Evolutionary conservation across 2,329 filamentous ascomycete genomes (phyloP).

Genomic region (Xylariaceae sp.): DNA sequence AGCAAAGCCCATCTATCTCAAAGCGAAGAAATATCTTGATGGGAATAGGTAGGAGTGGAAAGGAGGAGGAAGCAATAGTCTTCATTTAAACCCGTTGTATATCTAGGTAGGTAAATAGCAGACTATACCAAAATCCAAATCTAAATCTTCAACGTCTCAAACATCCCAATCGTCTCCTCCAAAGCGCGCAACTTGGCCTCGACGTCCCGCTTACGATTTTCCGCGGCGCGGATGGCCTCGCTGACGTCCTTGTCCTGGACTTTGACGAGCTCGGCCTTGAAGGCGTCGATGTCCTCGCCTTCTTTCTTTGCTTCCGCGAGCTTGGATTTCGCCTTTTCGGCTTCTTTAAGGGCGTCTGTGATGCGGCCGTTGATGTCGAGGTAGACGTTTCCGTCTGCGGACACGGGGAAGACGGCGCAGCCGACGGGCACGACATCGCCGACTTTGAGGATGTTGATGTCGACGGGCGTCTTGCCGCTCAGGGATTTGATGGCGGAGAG

Average conservation of each 20-base stretch:
- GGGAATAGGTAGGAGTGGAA: too few species aligned
- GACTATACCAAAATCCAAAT: background rate
- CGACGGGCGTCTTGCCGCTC: constrained; percentile 1
- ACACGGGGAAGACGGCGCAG: constrained; percentile 2
- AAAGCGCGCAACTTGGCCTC: background rate
- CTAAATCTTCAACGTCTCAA: constrained; percentile 2
- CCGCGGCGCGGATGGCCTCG: background rate
- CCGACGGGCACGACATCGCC: background rate
- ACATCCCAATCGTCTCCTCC: constrained; percentile 1
- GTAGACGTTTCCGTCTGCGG: constrained; percentile 1
- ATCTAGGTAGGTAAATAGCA: too few species aligned
- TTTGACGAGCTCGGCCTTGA: constrained; percentile 1
- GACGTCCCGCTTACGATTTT: background rate
- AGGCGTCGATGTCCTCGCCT: background rate
- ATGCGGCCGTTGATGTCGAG: constrained; percentile 2
- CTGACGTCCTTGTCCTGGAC: constrained; percentile 4
- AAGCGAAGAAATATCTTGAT: too few species aligned
- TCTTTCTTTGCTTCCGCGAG: background rate
- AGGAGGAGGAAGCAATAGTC: too few species aligned
- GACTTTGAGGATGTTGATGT: background rate
- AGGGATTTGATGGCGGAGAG: constrained; percentile 5
- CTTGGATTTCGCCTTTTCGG: background rate
- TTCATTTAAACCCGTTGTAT: too few species aligned
- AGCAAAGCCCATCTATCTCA: too few species aligned
- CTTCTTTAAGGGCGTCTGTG: background rate